phyloP scores from a whole-genome alignment of 2,329 filamentous ascomycete genomes.

The Alternaria sp. region DNA sequence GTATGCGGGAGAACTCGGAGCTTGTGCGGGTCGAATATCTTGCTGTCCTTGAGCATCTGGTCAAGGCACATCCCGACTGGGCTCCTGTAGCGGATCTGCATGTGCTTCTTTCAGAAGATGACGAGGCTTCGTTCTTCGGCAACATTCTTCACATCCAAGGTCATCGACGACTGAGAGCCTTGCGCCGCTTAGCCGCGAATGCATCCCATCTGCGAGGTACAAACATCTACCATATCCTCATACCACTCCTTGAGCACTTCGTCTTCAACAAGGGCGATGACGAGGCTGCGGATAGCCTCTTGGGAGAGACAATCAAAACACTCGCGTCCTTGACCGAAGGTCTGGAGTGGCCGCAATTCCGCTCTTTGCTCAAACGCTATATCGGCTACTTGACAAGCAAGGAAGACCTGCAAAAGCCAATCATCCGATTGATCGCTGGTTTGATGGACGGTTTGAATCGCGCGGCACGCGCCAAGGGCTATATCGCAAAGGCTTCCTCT shows the following conservation, averaged over 20 bases:
- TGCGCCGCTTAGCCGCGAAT: slow-evolving; percentile 76
- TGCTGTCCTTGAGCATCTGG: slow-evolving; percentile 78
- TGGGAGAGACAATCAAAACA: slow-evolving; percentile 83
- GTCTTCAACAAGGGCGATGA: slow-evolving; percentile 85
- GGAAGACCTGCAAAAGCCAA: slow-evolving; percentile 82
- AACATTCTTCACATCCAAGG: slow-evolving; percentile 92
- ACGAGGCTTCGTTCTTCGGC: slow-evolving; percentile 87
- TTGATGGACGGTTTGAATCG: slow-evolving; percentile 78
- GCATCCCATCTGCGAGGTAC: slow-evolving; percentile 75
- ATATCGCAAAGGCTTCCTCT: slow-evolving; percentile 27
- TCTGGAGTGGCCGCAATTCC: slow-evolving; percentile 90
- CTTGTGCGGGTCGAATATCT: slow-evolving; percentile 84
- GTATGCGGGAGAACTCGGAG: slow-evolving; percentile 80
- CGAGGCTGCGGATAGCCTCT: slow-evolving; percentile 78
- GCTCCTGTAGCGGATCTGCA: slow-evolving; percentile 76
- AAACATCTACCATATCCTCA: slow-evolving; percentile 85
- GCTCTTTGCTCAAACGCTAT: slow-evolving; percentile 83
- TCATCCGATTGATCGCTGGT: slow-evolving; percentile 81
- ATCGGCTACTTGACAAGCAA: slow-evolving; percentile 82
- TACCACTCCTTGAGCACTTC: slow-evolving; percentile 93
- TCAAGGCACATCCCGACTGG: slow-evolving; percentile 75
- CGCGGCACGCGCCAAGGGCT: slow-evolving; percentile 56
- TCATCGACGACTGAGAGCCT: slow-evolving; percentile 81
- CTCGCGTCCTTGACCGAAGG: slow-evolving; percentile 77
- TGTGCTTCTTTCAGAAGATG: slow-evolving; percentile 74